Evolutionary conservation across 805 yeast species (phyloP), one percentile per base, ranked within the genome.

Genomic region (Monosporozyma solicola): DNA sequence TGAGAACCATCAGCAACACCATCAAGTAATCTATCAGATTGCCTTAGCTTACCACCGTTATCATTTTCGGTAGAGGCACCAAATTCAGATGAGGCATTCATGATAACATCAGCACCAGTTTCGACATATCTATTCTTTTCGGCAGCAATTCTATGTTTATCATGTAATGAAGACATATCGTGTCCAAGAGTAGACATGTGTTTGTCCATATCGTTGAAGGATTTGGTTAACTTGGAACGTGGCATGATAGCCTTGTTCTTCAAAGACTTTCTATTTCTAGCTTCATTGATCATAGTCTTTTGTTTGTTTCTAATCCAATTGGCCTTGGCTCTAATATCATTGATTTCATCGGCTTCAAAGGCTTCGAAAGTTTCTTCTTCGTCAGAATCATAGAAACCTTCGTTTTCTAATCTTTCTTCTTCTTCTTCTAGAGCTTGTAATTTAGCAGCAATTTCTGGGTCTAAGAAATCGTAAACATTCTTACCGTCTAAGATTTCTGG

Each of bases 401-500:
- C 96, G 49, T 79, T 73, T 72, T 92, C 96, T 63, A 94, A 80
- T 69, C 84, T 80, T 72, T 92, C 98, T 74, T 94, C 99, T 74
- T 94, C 99, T 58, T 87, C 97, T 74, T 94, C 99, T 59, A 94
- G 77, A 16, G 96, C 96, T 72, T 89, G 89, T 67, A 94, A 79
- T 74, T 94, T 94, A 59, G 88, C 85, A 49, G 90, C 86, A 67
- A 94, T 94, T 61, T 94, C 99, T 45, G 96, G 89, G 66, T 94
- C 99, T 70, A 94, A 79, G 84, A 87, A 94, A 73, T 94, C 99
- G 73, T 90, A 92, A 54, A 94, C 97, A 68, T 94, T 94, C 75
- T 83, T 86, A 73, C 99, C 99, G 66, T 94, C 90, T 68, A 94
- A 75, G 52, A 94, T 79, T 76, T 94, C 99, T 29, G 99, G 99